Conservation (phyloP, 2,329 filamentous ascomycete species). For the Aspergillus pseudoviridinutans region DNA sequence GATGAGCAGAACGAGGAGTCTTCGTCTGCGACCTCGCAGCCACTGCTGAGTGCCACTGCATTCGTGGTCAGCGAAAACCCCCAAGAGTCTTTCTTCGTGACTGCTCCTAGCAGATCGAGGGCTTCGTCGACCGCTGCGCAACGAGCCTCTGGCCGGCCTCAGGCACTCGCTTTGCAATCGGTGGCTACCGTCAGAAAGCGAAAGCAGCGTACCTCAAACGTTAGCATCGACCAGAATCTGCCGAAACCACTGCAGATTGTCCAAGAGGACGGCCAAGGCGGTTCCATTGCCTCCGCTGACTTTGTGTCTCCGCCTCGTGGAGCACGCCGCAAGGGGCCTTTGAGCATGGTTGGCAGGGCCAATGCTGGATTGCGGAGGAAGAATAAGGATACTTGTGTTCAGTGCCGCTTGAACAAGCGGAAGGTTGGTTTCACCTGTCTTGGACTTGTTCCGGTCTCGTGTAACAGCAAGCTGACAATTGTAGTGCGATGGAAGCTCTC, state of each 20-base stretch:
- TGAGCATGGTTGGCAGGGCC: slow-evolving; percentile 36
- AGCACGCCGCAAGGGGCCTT: slow-evolving; percentile 40
- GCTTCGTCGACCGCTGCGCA: slow-evolving; percentile 21
- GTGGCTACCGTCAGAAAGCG: slow-evolving; percentile 32
- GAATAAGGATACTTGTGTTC: slow-evolving; percentile 44
- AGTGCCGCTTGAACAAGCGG: slow-evolving; percentile 42
- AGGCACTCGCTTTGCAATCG: slow-evolving; percentile 30
- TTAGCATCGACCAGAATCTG: slow-evolving; percentile 26
- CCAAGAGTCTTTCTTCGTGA: slow-evolving; percentile 26
- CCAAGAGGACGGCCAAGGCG: slow-evolving; percentile 41
- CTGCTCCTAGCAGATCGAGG: slow-evolving; percentile 21
- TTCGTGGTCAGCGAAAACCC: slow-evolving; percentile 35
- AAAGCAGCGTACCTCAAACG: slow-evolving; percentile 27
- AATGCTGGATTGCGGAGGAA: slow-evolving; percentile 41
- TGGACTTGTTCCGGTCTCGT: not conserved
- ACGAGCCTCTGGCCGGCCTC: slow-evolving; percentile 23
- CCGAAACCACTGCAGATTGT: slow-evolving; percentile 40
- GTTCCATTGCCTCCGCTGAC: slow-evolving; percentile 39
- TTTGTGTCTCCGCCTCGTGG: slow-evolving; percentile 41
- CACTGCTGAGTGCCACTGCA: slow-evolving; percentile 26
- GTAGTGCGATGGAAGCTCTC: slow-evolving; percentile 41
- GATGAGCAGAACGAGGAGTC: slow-evolving; percentile 21
- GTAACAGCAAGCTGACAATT: slow-evolving; percentile 9
- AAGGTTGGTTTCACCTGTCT: slow-evolving; percentile 30
- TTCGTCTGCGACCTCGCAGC: slow-evolving; percentile 22